Base-by-base conservation (phyloP, 345 rosid species). In the Punica granatum region DNA sequence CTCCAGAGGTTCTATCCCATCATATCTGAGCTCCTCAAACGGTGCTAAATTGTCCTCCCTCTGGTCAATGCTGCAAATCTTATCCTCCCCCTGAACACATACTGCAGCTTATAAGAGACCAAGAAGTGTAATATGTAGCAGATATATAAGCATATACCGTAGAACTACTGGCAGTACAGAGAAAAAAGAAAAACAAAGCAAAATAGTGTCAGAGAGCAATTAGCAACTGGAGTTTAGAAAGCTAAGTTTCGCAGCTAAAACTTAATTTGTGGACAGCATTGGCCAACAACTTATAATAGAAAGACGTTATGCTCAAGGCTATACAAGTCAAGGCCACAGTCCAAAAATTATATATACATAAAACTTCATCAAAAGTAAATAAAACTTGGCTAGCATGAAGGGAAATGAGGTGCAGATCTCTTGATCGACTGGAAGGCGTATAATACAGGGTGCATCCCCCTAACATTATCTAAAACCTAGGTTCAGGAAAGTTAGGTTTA, bases 11-110 rank as follows among this genome's bases (percentile, higher is more conserved):
- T 83, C 87, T 42, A 80, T 75, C 43, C 80, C 86, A 72, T 80
- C 85, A 64, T 83, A 74, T 73, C 75, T 76, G 68, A 83, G 75
- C 66, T 79, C 90, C 64, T 77, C 85, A 67, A 79, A 70, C 65
- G 75, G 81, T 14, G 75, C 60, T 18, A 70, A 66, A 32, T 35
- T 77, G 19, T 66, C 78, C 61, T 73, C 75, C 60, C 69, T 72
- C 65, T 54, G 70, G 41, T 77, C 72, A 46, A 18, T 59, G 23
- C 44, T 41, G 65, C 64, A 63, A 39, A 62, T 19, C 60, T 60
- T 73, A 62, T 58, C 74, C 60, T 78, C 85, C 61, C 65, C 86
- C 95, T 89, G 88, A 54, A 65, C 51, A 72, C 63, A 32, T 60
- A 23, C 8, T 28, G 25, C 58, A 49, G 60, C 11, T 4, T 25